Conservation (phyloP, 2,329 filamentous ascomycete genomes). For the Allantophomopsis lycopodina region DNA sequence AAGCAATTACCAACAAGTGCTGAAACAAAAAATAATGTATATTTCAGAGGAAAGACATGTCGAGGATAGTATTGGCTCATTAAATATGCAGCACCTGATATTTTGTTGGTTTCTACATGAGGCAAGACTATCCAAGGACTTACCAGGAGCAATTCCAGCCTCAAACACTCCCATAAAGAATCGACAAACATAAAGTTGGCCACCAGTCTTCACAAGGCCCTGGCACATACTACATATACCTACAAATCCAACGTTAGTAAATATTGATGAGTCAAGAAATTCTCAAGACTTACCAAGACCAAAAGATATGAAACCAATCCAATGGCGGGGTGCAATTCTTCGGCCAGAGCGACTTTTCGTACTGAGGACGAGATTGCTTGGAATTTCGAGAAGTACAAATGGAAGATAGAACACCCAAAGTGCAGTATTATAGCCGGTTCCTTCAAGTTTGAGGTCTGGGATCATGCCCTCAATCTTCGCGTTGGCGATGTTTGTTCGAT, state of each 20-base stretch:
- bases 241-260: too few species aligned
- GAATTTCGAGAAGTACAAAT: conserved; percentile 8
- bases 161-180: conserved; percentile 10
- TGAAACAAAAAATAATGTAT: conserved; percentile 82
- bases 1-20: conserved; percentile 74
- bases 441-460: conserved; percentile 8
- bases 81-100: too few species aligned
- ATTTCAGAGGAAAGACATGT: conserved; percentile 25
- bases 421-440: conserved; percentile 7
- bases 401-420: conserved; percentile 8
- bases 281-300: too few species aligned
- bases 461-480: conserved; percentile 7
- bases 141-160: conserved; percentile 8
- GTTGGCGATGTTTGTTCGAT: conserved; percentile 1
- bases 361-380: conserved; percentile 5
- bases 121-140: not conserved
- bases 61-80: too few species aligned
- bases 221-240: conserved; percentile 8
- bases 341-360: too few species aligned
- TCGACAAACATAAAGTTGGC: conserved; percentile 15
- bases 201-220: conserved; percentile 17
- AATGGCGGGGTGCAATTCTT: too few species aligned
- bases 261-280: too few species aligned
- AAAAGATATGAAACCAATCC: too few species aligned
- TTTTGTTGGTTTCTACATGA: not conserved